Evolutionary conservation across 352 stramenopile species (phyloP).

Genomic region (Globisporangium takayamanum): DNA sequence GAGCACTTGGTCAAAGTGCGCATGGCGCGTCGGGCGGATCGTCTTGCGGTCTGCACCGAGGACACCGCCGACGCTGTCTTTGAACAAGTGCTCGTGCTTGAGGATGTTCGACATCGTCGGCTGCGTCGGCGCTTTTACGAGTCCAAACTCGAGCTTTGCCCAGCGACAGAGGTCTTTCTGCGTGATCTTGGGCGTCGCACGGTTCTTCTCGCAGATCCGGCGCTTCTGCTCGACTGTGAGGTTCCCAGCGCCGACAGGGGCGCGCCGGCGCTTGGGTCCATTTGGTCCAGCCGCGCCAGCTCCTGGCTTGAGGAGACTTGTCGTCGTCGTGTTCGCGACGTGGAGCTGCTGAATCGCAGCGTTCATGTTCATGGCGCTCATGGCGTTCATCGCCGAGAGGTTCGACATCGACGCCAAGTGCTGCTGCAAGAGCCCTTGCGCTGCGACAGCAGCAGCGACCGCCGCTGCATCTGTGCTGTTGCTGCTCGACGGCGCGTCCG

Average conservation of each 20-base stretch:
- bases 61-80: conserved; percentile 76
- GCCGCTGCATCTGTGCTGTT: conserved; percentile 6
- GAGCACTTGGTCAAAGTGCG: conserved; percentile 49
- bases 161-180: conserved; percentile 85
- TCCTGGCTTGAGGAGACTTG: too few relatives aligned
- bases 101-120: conserved; percentile 40
- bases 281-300: neutral
- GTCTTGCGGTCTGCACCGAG: conserved; percentile 78
- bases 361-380: conserved; percentile 12
- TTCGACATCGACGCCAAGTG: conserved; percentile 16
- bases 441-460: neutral
- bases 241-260: conserved; percentile 56
- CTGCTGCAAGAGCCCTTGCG: conserved; percentile 12
- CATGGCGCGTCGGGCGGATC: conserved; percentile 10
- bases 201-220: conserved; percentile 85
- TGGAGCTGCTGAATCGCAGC: neutral
- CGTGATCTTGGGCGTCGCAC: conserved; percentile 81
- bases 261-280: conserved; percentile 33
- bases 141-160: conserved; percentile 87
- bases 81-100: conserved; percentile 84
- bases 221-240: conserved; percentile 85
- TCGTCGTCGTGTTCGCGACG: neutral
- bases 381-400: conserved; percentile 15
- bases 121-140: conserved; percentile 67
- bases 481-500: neutral